These are phyloP conservation scores for Wickerhamiella qilinensis DNA, from an alignment of 805 yeast genomes.

Conservation along the genomic window DNA sequence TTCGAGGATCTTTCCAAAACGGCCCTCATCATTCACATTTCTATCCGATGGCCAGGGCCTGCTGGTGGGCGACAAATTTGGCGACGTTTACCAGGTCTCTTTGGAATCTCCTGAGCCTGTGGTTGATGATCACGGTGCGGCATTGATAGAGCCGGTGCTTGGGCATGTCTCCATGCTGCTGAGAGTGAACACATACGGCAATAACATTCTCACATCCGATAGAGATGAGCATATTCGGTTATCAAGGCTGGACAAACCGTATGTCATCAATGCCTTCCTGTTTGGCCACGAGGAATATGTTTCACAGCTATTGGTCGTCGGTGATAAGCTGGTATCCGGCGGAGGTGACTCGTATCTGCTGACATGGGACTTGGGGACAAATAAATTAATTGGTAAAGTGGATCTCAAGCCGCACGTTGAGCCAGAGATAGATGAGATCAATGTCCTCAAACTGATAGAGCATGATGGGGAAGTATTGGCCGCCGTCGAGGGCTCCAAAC, in stretches of 20 bases:
- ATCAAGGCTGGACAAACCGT: conserved; percentile 63
- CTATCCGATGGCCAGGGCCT: conserved; percentile 33
- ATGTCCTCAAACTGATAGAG: conserved; percentile 7
- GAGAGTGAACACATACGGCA: conserved; percentile 34
- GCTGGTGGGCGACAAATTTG: conserved; percentile 84
- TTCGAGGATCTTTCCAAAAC: conserved; percentile 66
- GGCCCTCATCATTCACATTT: conserved; percentile 72
- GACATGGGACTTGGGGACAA: conserved; percentile 66
- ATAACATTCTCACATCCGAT: conserved; percentile 61
- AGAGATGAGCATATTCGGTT: conserved; percentile 92
- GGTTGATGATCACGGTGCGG: conserved; percentile 16
- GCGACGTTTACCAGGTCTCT: conserved; percentile 57
- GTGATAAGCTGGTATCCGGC: conserved; percentile 52
- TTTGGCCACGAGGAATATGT: conserved; percentile 81
- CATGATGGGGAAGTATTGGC: conserved; percentile 3
- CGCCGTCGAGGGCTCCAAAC: conserved; percentile 8
- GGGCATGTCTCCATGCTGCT: conserved; percentile 97
- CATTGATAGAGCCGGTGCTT: conserved; percentile 46
- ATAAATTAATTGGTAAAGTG: conserved; percentile 32
- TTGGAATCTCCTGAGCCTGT: conserved; percentile 21
- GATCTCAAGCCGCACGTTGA: conserved; percentile 29
- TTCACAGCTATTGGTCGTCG: conserved; percentile 43
- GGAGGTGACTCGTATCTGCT: conserved; percentile 77
- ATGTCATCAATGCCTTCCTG: conserved; percentile 62
- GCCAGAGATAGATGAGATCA: conserved; percentile 14